Evolutionary conservation across 495 filamentous ascomycete species (phyloP), one percentile per base, ranked within the genome.

Genomic region (Parachaetomium inaequale): DNA sequence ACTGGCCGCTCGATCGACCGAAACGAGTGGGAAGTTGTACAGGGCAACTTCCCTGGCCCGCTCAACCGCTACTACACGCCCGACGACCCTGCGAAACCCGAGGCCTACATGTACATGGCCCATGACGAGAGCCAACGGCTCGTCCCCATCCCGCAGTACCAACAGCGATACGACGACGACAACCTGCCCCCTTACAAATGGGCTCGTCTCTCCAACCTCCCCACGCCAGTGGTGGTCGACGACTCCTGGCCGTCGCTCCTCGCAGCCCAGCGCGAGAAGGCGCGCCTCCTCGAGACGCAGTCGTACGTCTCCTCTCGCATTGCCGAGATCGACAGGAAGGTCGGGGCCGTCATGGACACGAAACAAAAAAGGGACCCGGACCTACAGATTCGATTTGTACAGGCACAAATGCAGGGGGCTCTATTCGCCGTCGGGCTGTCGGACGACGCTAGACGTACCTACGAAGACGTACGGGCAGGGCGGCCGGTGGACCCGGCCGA

Each of bases 231-330:
- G 21, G 31, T 38, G 8, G 19, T 54, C 7, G 51, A 38, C 51
- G 51, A 54, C n/a, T 21, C 31, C 5, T 54, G 51, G 51, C 3
- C 51, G n/a, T 36, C 51, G 7, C 51, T 54, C 6, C 7, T 40
- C 34, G 32, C 32, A 10, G 52, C 52, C 4, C 52, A 55, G 52
- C 52, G 52, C 0, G 52, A 55, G 21, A 55, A 55, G 32, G 36
- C 52, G 52, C 52, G 52, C 23, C 32, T 40, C 0, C 32, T 55
- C 8, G 53, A 56, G 21, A 56, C 36, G 17, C 12, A 19, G 3
- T 19, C 34, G 6, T 56, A 56, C 53, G 23, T 31, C 53, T 28
- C 38, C 36, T 28, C 36, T 23, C 21, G 53, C 4, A 43, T 56
- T 10, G 25, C 53, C 23, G 53, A 43, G 3, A 42, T 56, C 25